These are phyloP conservation scores for Petunia hybrid DNA, from an alignment of 305 asterid genomes.

Conservation along the genomic window DNA sequence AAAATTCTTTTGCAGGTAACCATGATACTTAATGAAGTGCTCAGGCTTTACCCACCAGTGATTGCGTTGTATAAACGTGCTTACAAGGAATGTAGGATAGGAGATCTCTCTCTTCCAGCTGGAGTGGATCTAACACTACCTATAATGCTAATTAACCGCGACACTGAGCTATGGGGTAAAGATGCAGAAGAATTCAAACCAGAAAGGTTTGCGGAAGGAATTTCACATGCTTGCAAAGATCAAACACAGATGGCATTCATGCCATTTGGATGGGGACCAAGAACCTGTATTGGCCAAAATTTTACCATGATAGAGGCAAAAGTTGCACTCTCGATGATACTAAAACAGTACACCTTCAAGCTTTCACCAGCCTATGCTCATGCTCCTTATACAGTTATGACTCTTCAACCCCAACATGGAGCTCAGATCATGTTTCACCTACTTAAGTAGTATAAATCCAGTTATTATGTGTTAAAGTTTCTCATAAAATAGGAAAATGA, in stretches of 20 bases:
- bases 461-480: conserved; percentile 1
- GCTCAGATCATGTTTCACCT: conserved; percentile 48
- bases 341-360: conserved; percentile 51
- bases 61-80: conserved; percentile 44
- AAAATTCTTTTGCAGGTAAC: conserved; percentile 43
- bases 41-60: conserved; percentile 61
- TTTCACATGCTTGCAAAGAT: conserved; percentile 54
- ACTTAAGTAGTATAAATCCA: conserved; percentile 29
- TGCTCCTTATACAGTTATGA: conserved; percentile 51
- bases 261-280: conserved; percentile 72
- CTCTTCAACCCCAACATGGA: conserved; percentile 68
- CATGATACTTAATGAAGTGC: conserved; percentile 59
- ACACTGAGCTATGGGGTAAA: conserved; percentile 59
- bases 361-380: conserved; percentile 60
- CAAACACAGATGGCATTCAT: conserved; percentile 46
- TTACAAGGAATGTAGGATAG: conserved; percentile 48
- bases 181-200: conserved; percentile 62
- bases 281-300: conserved; percentile 61
- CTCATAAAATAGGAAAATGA: neutral
- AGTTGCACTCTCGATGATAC: conserved; percentile 50
- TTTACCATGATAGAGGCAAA: conserved; percentile 60
- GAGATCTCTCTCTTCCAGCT: conserved; percentile 48
- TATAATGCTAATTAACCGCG: conserved; percentile 49
- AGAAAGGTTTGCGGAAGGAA: conserved; percentile 57
- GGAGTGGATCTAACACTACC: conserved; percentile 55